Base-by-base conservation (phyloP, 768 basidiomycete species). In the Brasilioporus rufonigricans region DNA sequence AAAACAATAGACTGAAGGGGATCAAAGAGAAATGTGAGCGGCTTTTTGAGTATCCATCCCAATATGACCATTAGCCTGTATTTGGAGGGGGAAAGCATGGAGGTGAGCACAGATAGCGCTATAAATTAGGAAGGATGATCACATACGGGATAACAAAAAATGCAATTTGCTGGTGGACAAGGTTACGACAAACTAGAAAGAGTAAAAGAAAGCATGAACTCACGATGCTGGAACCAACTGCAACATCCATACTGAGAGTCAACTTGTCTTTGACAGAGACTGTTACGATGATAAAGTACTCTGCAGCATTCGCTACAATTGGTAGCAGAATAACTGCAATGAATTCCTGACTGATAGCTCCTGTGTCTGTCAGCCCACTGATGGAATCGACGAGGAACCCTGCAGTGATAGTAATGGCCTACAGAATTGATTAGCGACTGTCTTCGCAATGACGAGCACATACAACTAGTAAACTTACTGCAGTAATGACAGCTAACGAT, bases 271-370 rank as follows among this genome's bases (percentile, higher is more conserved):
- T 95, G 55, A 92, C 87, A 0, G 93, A 91, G 7, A 94, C 93
- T 1, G 88, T 87, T 24, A 97, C 91, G n/a, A n/a, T n/a, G n/a
- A n/a, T n/a, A n/a, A n/a, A n/a, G n/a, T n/a, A n/a, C 65, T 97
- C 94, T 52, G 90, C 92, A 7, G 91, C 89, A 65, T 93, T 93
- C n/a, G 91, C 91, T 14, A 94, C 93, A 35, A 97, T 93, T 6
- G 96, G 96, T 8, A 98, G 79, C 13, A 98, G 76, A 60, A 89
- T 88, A 39, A 97, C 71, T 13, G 91, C 94, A 56, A 97, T 86
- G 65, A 93, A 98, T 67, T 89, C 90, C 56, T 83, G 80, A 55
- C 75, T 81, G 51, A 98, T 87, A 8, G 24, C 14, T 23, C 84
- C 83, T 0, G 63, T 63, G 0, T 61, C 63, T 0, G 89, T 87